Percentiles rank a stretch among this genome's conserved stretches.
phyloP scores from a whole-genome alignment of 768 basidiomycete species.

The Tricholoma bakamatsutake region DNA sequence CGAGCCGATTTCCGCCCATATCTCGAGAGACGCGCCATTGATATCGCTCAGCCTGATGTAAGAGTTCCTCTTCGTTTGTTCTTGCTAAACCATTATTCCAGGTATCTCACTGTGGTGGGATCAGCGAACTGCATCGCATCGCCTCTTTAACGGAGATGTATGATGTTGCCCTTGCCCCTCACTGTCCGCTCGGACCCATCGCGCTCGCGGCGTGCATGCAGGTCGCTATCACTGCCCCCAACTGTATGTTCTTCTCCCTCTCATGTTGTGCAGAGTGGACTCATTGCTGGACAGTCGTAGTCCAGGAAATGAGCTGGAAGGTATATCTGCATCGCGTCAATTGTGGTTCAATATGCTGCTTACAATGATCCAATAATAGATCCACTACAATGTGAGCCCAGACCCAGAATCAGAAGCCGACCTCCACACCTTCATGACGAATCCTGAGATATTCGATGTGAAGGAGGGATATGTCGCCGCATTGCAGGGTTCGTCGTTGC shows the following conservation, averaged over 20 bases:
- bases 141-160: slow-evolving; percentile 52
- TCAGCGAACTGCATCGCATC: slow-evolving; percentile 52
- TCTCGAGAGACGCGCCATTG: slow-evolving; percentile 56
- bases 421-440: slow-evolving; percentile 51
- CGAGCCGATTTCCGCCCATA: slow-evolving; percentile 61
- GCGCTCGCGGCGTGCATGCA: slow-evolving; percentile 69
- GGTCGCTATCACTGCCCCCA: slow-evolving; percentile 47
- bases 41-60: slow-evolving; percentile 67
- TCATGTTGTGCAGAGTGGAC: not conserved
- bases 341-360: not conserved
- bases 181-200: slow-evolving; percentile 61
- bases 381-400: slow-evolving; percentile 53
- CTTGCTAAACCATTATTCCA: slow-evolving; percentile 12
- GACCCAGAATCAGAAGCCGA: slow-evolving; percentile 34
- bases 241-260: slow-evolving; percentile 36
- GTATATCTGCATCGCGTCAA: slow-evolving; percentile 18
- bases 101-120: slow-evolving; percentile 58
- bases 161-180: slow-evolving; percentile 67
- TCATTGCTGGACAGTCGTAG: not conserved
- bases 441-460: slow-evolving; percentile 40
- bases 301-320: slow-evolving; percentile 66
- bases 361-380: slow-evolving; percentile 27
- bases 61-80: not conserved
- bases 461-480: slow-evolving; percentile 40
- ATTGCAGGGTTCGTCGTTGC: slow-evolving; percentile 28